A percentile compares a stretch with the other conserved stretches of the same genome.
phyloP scores from a whole-genome alignment of 2,329 filamentous ascomycete species.

The Penicillium occitanis region DNA sequence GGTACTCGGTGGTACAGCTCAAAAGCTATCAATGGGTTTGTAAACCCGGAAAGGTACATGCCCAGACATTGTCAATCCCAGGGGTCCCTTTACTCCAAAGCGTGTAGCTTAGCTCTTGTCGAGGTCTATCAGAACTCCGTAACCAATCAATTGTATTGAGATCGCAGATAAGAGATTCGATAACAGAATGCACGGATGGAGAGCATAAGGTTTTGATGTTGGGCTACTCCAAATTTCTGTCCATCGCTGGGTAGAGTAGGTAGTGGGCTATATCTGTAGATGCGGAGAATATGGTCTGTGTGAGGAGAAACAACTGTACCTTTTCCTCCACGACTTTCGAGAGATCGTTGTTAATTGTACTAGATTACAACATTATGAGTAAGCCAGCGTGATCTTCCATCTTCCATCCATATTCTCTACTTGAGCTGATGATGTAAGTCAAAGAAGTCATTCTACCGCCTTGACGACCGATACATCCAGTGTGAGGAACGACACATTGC shows the following conservation, averaged over 20 bases:
- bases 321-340: background rate
- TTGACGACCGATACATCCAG: background rate
- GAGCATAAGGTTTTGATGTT: background rate
- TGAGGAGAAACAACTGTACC: background rate
- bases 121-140: background rate
- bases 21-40: background rate
- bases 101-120: constrained; percentile 9
- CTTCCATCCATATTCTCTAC: background rate
- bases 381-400: background rate
- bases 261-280: background rate
- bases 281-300: background rate
- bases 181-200: background rate
- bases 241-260: background rate
- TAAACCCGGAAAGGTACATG: background rate
- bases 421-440: background rate
- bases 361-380: background rate
- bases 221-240: background rate
- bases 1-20: background rate
- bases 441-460: background rate
- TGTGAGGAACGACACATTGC: background rate
- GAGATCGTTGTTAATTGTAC: background rate
- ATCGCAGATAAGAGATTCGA: background rate
- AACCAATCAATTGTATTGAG: background rate
- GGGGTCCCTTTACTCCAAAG: constrained; percentile 16
- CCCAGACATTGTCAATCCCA: background rate